Evolutionary conservation across 768 basidiomycete genomes (phyloP), one percentile per base, ranked within the genome.

Genomic region (Candolleomyces efflorescens): DNA sequence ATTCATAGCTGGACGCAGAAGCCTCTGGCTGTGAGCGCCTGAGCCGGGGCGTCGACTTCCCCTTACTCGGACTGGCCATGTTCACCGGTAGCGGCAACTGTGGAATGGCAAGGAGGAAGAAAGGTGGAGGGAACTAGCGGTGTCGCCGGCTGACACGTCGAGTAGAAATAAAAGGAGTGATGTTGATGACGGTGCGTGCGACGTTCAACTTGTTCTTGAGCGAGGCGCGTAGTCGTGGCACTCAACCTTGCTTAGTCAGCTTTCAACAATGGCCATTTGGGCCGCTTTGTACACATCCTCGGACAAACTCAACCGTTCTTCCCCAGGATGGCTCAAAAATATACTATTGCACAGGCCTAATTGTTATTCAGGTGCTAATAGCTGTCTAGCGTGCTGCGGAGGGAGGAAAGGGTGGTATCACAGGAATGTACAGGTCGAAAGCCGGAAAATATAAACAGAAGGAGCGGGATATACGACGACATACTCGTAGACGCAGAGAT

Each of bases 21-120:
- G 41, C 23, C 20, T 66, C 60, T 10, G 68, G 55, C 36, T 63
- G 65, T 26, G 55, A 48, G 26, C 61, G 63, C 18, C 64, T 60
- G 27, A 43, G 61, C 57, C 65, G 67, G 53, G 63, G 63, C 27
- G 67, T 59, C 43, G 60, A 48, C 62, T 65, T 66, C 56, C 68
- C 70, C 60, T 66, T 66, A 43, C 67, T 68, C 59, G 65, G 64
- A 48, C 66, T 67, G 60, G 70, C 65, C 72, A 73, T 73, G 54
- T 57, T 45, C 27, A 56, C 27, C 51, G 63, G 66, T 57, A 58
- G 60, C 62, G 64, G 61, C n/a, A 66, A 63, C 1, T 55, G 63
- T 59, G 26, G 51, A 47, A 53, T 36, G 52, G 36, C 12, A 37
- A 18, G 24, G 49, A 37, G 12, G 52, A 37, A 58, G 59, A 54